Conservation (phyloP, 148 eudicot species). For the Amaranthus palmeri region DNA sequence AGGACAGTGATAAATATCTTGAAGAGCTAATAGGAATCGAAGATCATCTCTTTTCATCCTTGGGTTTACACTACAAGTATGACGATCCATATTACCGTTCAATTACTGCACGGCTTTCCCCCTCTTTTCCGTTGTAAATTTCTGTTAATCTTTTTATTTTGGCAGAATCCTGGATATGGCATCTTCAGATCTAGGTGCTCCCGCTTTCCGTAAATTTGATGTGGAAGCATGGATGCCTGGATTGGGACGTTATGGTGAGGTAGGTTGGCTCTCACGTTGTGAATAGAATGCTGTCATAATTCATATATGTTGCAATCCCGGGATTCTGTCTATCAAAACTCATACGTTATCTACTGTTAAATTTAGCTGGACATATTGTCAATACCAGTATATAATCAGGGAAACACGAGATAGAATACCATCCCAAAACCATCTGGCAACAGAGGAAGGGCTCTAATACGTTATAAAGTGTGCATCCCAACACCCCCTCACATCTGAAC, state of each 20-base stretch:
- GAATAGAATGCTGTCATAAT: neutral
- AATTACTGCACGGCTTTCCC: neutral
- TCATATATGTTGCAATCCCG: neutral
- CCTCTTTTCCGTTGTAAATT: neutral
- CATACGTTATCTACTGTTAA: neutral
- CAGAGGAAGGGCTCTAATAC: neutral
- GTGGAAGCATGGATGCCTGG: constrained; percentile 99
- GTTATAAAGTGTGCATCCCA: no score
- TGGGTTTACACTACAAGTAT: constrained; percentile 87
- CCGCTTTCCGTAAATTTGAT: constrained; percentile 88
- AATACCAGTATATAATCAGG: neutral
- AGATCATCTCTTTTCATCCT: constrained; percentile 69
- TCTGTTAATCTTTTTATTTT: constrained; percentile 5
- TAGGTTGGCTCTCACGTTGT: constrained; percentile 18
- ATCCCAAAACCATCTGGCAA: neutral
- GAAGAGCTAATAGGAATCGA: constrained; percentile 83
- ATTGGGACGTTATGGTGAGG: constrained; percentile 89
- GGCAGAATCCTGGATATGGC: constrained; percentile 93
- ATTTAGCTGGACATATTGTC: neutral
- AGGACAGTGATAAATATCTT: constrained; percentile 71
- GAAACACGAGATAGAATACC: neutral
- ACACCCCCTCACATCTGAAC: no score
- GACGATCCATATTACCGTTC: constrained; percentile 13
- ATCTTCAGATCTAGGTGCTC: constrained; percentile 84
- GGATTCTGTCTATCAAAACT: neutral